Conservation (phyloP, 805 yeast species). For the Pichia nanzhaoensis region DNA sequence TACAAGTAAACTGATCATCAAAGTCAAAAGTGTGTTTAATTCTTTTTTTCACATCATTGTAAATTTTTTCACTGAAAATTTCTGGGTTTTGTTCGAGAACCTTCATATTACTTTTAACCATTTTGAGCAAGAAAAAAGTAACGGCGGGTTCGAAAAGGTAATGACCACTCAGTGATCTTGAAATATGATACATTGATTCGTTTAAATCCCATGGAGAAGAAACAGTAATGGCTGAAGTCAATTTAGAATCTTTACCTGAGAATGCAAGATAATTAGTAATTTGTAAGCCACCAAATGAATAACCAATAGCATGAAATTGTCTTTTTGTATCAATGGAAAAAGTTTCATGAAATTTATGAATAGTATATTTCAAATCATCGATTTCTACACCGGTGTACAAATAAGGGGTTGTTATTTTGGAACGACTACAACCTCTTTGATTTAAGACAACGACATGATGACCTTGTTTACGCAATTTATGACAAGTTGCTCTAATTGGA, state of each 20-base stretch:
- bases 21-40: slow-evolving; percentile 45
- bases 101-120: slow-evolving; percentile 38
- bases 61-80: slow-evolving; percentile 20
- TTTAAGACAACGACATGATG: slow-evolving; percentile 56
- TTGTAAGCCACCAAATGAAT: slow-evolving; percentile 67
- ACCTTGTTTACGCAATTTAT: slow-evolving; percentile 35
- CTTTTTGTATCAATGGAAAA: slow-evolving; percentile 42
- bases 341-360: slow-evolving; percentile 40
- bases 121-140: slow-evolving; percentile 34
- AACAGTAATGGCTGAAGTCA: slow-evolving; percentile 52
- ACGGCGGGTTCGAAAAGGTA: slow-evolving; percentile 37
- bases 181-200: slow-evolving; percentile 43
- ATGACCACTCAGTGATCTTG: slow-evolving; percentile 33
- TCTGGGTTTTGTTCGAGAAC: slow-evolving; percentile 29
- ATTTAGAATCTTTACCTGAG: slow-evolving; percentile 45
- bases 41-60: slow-evolving; percentile 30
- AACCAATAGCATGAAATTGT: slow-evolving; percentile 60
- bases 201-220: slow-evolving; percentile 72
- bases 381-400: slow-evolving; percentile 65
- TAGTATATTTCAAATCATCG: slow-evolving; percentile 55
- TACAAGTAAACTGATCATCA: slow-evolving; percentile 56
- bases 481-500: slow-evolving; percentile 51
- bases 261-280: slow-evolving; percentile 65
- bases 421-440: slow-evolving; percentile 72
- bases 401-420: slow-evolving; percentile 62